Percentiles rank a stretch among this genome's conserved stretches.
These are phyloP conservation scores for Cytospora leucostoma DNA, from an alignment of 2,329 filamentous ascomycete species.

Conservation along the genomic window DNA sequence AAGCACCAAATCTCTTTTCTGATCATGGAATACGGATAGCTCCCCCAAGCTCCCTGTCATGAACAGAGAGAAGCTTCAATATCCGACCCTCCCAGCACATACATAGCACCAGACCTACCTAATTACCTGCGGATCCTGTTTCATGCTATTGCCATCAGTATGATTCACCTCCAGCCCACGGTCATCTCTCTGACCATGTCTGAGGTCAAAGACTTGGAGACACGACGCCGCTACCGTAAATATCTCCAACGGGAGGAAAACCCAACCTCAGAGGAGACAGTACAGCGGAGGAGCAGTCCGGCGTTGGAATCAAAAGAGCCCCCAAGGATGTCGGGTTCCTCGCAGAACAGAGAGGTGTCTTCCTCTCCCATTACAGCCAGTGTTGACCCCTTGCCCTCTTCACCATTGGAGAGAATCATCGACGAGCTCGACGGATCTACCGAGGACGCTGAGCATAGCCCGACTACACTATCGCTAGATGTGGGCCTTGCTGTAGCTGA, in stretches of 20 bases:
- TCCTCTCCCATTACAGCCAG: constrained; percentile 4
- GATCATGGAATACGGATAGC: background rate
- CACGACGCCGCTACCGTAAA: constrained; percentile 37
- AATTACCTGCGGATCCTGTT: background rate
- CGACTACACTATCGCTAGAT: background rate
- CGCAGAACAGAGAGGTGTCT: constrained; percentile 16
- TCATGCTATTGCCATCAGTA: constrained; percentile 30
- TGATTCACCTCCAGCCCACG: constrained; percentile 46
- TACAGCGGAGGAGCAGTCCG: constrained; percentile 21
- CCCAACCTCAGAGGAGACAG: constrained; percentile 26
- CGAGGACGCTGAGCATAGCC: background rate
- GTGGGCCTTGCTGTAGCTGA: background rate
- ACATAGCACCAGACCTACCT: background rate
- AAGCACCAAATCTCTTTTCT: background rate
- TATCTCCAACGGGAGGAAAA: constrained; percentile 37
- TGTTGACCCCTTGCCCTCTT: constrained; percentile 7
- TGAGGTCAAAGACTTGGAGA: constrained; percentile 45
- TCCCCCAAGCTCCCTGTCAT: background rate
- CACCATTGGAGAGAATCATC: constrained; percentile 3
- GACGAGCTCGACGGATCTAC: background rate
- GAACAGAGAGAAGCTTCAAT: background rate
- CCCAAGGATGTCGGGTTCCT: constrained; percentile 4
- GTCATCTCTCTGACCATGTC: constrained; percentile 42
- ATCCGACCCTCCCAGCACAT: background rate
- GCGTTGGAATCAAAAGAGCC: constrained; percentile 5